These are phyloP conservation scores for Sungouiella blattae DNA, from an alignment of 805 yeast species.

Conservation along the genomic window DNA sequence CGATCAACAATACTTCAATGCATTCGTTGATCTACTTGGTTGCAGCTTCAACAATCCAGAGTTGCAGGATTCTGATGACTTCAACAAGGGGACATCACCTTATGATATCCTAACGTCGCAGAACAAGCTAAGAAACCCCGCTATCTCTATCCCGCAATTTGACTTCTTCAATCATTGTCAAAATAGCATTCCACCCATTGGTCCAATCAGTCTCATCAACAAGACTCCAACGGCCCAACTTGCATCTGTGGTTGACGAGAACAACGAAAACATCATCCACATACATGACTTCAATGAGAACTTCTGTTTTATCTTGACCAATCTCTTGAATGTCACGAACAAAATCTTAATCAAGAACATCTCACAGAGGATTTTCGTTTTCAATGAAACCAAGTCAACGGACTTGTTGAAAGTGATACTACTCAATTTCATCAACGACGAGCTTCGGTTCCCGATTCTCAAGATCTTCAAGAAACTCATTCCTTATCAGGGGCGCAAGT, in stretches of 20 bases:
- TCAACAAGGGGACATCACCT: constrained; percentile 18
- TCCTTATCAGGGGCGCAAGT: constrained; percentile 89
- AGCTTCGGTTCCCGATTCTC: constrained; percentile 65
- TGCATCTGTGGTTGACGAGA: constrained; percentile 22
- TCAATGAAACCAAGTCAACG: constrained; percentile 62
- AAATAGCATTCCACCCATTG: constrained; percentile 12
- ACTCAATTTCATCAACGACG: constrained; percentile 54
- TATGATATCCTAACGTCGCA: constrained; percentile 34
- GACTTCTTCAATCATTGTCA: constrained; percentile 39
- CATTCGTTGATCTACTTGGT: constrained; percentile 30
- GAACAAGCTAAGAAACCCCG: constrained; percentile 39
- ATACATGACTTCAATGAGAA: constrained; percentile 33
- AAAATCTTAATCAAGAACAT: constrained; percentile 57
- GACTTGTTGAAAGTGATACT: constrained; percentile 56
- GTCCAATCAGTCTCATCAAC: constrained; percentile 28
- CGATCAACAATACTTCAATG: constrained; percentile 58
- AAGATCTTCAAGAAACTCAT: constrained; percentile 73
- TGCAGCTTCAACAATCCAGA: constrained; percentile 34
- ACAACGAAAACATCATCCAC: constrained; percentile 24
- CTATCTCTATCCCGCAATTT: constrained; percentile 26
- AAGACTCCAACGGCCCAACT: constrained; percentile 24
- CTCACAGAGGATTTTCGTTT: constrained; percentile 66
- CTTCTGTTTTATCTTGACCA: constrained; percentile 46
- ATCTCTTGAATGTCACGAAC: constrained; percentile 53
- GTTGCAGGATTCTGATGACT: constrained; percentile 21